Percentiles rank a stretch among this genome's conserved stretches.
Conservation (phyloP, 352 stramenopile species). For the Pythium brassicae region DNA sequence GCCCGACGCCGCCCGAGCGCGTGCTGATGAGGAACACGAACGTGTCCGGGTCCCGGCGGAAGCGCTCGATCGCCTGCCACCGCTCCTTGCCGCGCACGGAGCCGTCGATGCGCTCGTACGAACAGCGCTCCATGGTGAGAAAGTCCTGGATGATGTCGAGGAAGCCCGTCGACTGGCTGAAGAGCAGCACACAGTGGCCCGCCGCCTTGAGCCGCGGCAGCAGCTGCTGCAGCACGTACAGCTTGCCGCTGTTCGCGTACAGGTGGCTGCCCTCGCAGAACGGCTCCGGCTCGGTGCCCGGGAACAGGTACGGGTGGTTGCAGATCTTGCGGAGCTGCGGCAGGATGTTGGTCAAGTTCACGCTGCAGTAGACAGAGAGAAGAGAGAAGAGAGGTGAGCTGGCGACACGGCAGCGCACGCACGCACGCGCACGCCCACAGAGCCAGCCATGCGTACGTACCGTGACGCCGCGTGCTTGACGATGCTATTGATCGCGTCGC, state of each 20-base stretch:
- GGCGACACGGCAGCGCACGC: too few species aligned
- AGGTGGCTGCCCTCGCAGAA: conserved; percentile 71
- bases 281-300: conserved; percentile 64
- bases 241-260: conserved; percentile 75
- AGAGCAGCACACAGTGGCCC: conserved; percentile 86
- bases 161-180: conserved; percentile 70
- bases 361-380: conserved; percentile 16
- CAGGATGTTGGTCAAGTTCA: conserved; percentile 96
- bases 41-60: conserved; percentile 79
- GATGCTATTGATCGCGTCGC: conserved; percentile 41
- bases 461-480: conserved; percentile 17
- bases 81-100: conserved; percentile 72
- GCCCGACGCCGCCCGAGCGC: conserved; percentile 55
- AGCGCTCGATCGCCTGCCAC: conserved; percentile 80
- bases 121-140: conserved; percentile 64
- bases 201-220: conserved; percentile 68
- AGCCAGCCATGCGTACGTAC: conserved; percentile 7
- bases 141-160: conserved; percentile 84
- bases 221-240: conserved; percentile 84
- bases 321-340: conserved; percentile 90
- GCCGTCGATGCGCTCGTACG: conserved; percentile 76
- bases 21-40: conserved; percentile 87
- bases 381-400: background rate
- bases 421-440: too few species aligned
- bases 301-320: conserved; percentile 92